Evolutionary conservation across 345 rosid genomes (phyloP).

Genomic region (Kandelia obovata): DNA sequence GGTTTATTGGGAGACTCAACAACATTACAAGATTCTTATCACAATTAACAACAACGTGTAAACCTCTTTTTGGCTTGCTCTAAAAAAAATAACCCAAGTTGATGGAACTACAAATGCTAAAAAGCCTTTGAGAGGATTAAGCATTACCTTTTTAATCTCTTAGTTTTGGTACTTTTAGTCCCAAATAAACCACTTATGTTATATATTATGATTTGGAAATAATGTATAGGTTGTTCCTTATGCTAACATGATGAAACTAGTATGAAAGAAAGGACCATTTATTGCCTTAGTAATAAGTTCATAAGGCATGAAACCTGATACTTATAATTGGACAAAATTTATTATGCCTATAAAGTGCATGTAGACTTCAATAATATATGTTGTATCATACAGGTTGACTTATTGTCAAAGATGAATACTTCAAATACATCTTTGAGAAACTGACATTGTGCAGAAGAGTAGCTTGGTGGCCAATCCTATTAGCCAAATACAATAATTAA

Average conservation of each 20-base stretch:
- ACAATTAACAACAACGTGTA: background rate
- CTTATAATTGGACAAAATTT: background rate
- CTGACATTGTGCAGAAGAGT: background rate
- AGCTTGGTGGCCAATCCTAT: background rate
- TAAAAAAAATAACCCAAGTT: background rate
- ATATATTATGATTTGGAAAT: rapidly evolving
- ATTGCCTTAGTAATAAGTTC: background rate
- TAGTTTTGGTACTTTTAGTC: background rate
- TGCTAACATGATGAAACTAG: background rate
- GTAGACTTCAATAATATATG: background rate
- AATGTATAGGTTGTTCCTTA: background rate
- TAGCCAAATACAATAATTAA: too few relatives aligned
- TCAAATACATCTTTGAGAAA: background rate
- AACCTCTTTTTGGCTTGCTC: rapidly evolving
- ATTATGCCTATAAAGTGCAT: background rate
- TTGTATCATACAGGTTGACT: background rate
- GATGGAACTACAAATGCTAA: background rate
- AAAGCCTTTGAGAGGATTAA: background rate
- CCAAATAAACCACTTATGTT: background rate
- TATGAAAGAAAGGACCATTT: background rate
- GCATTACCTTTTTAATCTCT: background rate
- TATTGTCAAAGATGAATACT: background rate
- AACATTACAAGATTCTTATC: background rate
- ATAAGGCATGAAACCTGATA: background rate
- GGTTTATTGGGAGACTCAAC: background rate